phyloP scores from a whole-genome alignment of 495 filamentous ascomycete genomes.

The Hyaloscypha bicolor region DNA sequence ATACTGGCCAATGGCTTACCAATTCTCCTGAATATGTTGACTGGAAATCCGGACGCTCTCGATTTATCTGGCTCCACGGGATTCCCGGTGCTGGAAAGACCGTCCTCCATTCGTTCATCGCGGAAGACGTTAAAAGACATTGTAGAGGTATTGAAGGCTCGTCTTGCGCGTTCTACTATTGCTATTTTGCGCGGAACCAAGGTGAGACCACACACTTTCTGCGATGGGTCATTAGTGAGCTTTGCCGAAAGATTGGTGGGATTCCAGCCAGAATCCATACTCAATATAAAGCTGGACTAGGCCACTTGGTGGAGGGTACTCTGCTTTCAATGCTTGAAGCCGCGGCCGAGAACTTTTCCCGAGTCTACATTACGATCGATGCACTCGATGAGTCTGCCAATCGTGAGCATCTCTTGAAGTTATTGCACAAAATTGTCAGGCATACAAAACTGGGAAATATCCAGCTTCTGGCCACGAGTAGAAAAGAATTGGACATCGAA shows the following conservation, averaged over 20 bases:
- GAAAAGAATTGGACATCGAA: constrained; percentile 43
- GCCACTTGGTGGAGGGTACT: background rate
- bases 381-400: constrained; percentile 35
- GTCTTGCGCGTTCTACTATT: constrained; percentile 34
- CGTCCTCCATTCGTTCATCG: constrained; percentile 22
- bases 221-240: constrained; percentile 29
- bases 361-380: constrained; percentile 38
- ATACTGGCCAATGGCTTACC: constrained; percentile 19
- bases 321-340: constrained; percentile 14
- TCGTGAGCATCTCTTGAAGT: constrained; percentile 4
- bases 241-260: constrained; percentile 24
- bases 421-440: background rate
- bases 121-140: background rate
- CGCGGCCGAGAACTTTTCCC: constrained; percentile 24
- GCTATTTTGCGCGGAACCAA: constrained; percentile 32
- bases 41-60: constrained; percentile 21
- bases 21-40: constrained; percentile 12
- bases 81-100: constrained; percentile 35
- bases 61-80: constrained; percentile 34
- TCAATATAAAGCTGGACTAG: background rate
- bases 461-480: constrained; percentile 43
- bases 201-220: constrained; percentile 29
- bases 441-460: constrained; percentile 21
- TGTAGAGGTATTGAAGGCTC: background rate
- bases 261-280: constrained; percentile 4